phyloP scores from a whole-genome alignment of 306 rosid genomes.

The Pyrus pyrifolia region DNA sequence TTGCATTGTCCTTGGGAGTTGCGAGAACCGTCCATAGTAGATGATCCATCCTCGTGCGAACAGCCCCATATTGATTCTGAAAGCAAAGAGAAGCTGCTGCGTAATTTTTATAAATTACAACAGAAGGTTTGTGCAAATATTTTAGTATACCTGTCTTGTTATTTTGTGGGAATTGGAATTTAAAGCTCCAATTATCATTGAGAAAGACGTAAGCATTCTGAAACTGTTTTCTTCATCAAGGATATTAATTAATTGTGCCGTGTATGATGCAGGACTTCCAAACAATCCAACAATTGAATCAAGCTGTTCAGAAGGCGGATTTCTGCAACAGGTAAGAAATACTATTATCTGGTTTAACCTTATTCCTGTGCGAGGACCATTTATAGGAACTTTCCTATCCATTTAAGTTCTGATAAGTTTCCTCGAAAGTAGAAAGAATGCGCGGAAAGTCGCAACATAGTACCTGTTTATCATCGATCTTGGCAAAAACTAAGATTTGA shows the following conservation, averaged over 20 bases:
- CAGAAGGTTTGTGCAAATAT: conserved; percentile 24
- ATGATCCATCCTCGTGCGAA: conserved; percentile 49
- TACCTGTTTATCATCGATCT: not conserved
- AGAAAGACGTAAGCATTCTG: not conserved
- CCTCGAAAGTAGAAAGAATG: not conserved
- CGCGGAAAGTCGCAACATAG: not conserved
- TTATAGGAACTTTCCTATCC: not conserved
- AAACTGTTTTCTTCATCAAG: conserved; percentile 11
- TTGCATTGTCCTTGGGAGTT: conserved; percentile 87
- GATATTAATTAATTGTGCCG: not conserved
- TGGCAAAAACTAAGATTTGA: not conserved
- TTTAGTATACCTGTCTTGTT: not conserved
- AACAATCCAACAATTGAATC: conserved; percentile 46
- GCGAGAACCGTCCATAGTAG: conserved; percentile 32
- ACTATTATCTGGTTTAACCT: not conserved
- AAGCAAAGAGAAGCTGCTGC: conserved; percentile 59
- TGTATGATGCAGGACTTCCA: conserved; percentile 38
- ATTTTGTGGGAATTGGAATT: not conserved
- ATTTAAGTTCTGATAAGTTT: not conserved
- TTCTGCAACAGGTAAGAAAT: conserved; percentile 62
- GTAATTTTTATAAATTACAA: conserved; percentile 42
- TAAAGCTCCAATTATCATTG: not conserved
- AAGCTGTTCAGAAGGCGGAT: conserved; percentile 42
- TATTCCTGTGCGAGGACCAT: not conserved
- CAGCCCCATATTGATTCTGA: conserved; percentile 50